Percentiles rank a stretch among this genome's conserved stretches.
These are phyloP conservation scores for Gossypium mustelinum DNA, from an alignment of 345 rosid species.

Conservation along the genomic window DNA sequence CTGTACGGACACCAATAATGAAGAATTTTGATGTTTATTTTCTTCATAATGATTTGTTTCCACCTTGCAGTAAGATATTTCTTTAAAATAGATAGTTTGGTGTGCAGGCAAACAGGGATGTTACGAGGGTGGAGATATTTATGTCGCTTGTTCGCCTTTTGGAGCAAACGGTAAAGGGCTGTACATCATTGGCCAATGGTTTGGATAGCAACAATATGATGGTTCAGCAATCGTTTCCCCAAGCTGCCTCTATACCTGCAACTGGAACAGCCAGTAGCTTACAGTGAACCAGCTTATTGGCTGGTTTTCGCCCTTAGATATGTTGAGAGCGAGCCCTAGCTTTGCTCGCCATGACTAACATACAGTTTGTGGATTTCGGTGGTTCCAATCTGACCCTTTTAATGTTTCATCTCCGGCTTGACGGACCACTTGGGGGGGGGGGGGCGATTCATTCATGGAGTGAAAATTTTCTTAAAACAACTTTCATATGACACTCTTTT, in stretches of 20 bases:
- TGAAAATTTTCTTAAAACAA: too few relatives aligned
- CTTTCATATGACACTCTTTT: too few relatives aligned
- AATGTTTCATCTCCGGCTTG: too few relatives aligned
- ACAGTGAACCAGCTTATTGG: conserved; percentile 30
- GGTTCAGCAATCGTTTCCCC: conserved; percentile 38
- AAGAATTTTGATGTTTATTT: not conserved
- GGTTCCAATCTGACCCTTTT: conserved; percentile 17
- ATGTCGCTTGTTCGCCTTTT: conserved; percentile 74
- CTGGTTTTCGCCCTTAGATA: conserved; percentile 22
- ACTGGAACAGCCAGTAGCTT: conserved; percentile 48
- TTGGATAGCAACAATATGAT: conserved; percentile 47
- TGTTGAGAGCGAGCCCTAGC: conserved; percentile 51
- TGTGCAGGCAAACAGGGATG: conserved; percentile 78
- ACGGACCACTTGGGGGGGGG: too few relatives aligned
- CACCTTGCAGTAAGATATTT: not conserved
- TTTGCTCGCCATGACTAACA: conserved; percentile 59
- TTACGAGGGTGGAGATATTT: conserved; percentile 89
- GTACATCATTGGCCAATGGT: conserved; percentile 29
- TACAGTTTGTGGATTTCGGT: conserved; percentile 26
- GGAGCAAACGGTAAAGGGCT: conserved; percentile 68
- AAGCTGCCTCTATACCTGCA: conserved; percentile 40
- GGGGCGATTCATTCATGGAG: too few relatives aligned
- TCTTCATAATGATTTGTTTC: not conserved
- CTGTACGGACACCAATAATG: not conserved
- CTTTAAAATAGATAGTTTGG: not conserved